Conservation (phyloP, 163 green algal species). For the Scenedesmus sp. region DNA sequence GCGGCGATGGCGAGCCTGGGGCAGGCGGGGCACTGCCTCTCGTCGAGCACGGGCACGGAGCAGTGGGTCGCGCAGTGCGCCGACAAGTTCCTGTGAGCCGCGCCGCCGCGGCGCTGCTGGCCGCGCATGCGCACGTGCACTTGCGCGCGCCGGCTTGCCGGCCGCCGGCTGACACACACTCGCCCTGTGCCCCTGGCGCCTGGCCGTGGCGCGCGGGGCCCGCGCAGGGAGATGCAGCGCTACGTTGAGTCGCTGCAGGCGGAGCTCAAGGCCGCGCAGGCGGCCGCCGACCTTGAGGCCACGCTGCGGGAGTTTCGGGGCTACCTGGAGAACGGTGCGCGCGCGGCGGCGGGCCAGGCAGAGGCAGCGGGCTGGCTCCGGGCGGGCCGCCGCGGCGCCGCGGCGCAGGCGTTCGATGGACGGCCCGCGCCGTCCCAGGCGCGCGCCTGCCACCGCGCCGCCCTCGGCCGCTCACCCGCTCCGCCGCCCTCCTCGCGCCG, state of each 20-base stretch:
- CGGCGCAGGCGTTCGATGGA: too few species aligned
- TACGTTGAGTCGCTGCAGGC: slow-evolving; percentile 34
- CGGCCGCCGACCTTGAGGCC: slow-evolving; percentile 45
- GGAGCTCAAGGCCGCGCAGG: slow-evolving; percentile 42
- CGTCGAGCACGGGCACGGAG: slow-evolving; percentile 30
- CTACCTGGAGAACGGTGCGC: slow-evolving; percentile 39
- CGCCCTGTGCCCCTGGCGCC: background rate
- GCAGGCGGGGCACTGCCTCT: background rate
- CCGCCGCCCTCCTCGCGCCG: too few species aligned
- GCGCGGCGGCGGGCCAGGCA: too few species aligned
- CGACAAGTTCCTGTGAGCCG: slow-evolving; percentile 45
- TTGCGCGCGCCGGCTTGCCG: background rate
- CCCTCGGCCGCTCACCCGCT: too few species aligned
- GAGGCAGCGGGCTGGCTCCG: too few species aligned
- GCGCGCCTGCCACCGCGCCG: too few species aligned
- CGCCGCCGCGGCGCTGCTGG: too few species aligned
- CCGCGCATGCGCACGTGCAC: too few species aligned
- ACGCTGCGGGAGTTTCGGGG: slow-evolving; percentile 38
- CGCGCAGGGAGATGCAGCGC: slow-evolving; percentile 39
- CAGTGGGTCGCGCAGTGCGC: slow-evolving; percentile 25
- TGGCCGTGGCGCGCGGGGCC: background rate
- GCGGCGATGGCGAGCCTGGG: slow-evolving; percentile 6
- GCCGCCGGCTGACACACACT: background rate
- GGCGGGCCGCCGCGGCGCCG: too few species aligned
- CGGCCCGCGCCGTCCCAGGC: too few species aligned